phyloP scores from a whole-genome alignment of 2,329 filamentous ascomycete genomes.

The Epichloe elymi region DNA sequence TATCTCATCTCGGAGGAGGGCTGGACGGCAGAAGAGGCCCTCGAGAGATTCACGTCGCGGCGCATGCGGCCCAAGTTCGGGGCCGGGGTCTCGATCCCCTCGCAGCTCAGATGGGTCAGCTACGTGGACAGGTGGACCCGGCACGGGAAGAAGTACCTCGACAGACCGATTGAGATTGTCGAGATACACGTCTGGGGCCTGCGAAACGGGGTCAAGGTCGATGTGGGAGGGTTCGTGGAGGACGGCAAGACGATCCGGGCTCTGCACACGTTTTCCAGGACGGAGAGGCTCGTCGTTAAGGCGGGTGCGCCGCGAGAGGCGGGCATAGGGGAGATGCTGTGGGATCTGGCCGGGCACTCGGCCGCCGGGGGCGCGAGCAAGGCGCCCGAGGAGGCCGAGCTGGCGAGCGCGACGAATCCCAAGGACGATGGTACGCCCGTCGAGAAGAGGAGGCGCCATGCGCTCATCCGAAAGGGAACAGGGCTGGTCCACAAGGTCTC shows the following conservation, averaged over 20 bases:
- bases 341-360: slow-evolving; percentile 30
- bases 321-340: slow-evolving; percentile 37
- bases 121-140: slow-evolving; percentile 83
- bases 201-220: slow-evolving; percentile 74
- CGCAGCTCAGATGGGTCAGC: slow-evolving; percentile 72
- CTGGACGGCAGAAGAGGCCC: slow-evolving; percentile 39
- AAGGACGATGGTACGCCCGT: not conserved
- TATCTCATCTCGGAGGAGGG: slow-evolving; percentile 82
- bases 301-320: slow-evolving; percentile 36
- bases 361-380: no score
- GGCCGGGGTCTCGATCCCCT: slow-evolving; percentile 84
- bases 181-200: slow-evolving; percentile 88
- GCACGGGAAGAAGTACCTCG: slow-evolving; percentile 64
- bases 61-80: slow-evolving; percentile 87
- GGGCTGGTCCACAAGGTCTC: slow-evolving; percentile 23
- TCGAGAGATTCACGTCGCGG: slow-evolving; percentile 55
- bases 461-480: slow-evolving; percentile 17
- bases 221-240: slow-evolving; percentile 75
- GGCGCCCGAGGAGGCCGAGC: slow-evolving; percentile 16
- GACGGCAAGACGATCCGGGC: slow-evolving; percentile 76
- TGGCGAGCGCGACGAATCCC: slow-evolving; percentile 11
- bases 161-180: slow-evolving; percentile 69
- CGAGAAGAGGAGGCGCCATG: slow-evolving; percentile 9
- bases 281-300: slow-evolving; percentile 59
- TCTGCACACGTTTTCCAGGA: slow-evolving; percentile 66